Base-by-base conservation (phyloP, 2,329 filamentous ascomycete species). In the Fusarium sororula region DNA sequence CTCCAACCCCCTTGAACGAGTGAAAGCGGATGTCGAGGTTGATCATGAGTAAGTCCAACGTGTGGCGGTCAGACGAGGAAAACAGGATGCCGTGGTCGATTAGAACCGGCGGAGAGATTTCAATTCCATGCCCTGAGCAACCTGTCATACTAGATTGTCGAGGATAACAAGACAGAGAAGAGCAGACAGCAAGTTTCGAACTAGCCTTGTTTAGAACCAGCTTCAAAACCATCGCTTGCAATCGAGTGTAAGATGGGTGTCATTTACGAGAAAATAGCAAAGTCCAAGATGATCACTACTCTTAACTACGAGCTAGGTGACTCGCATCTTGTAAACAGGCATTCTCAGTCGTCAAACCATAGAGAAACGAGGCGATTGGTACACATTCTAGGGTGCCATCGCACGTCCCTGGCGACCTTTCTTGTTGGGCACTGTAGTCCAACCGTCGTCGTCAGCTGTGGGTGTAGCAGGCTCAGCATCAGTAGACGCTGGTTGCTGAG, bases 381-480 rank as follows among this genome's bases (percentile, higher is more conserved):
- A 82, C 79, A 81, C 78, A 66, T 76, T 79, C 75, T 79, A 77
- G 61, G 77, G 75, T 74, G 64, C 76, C 55, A 72, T 68, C 68
- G 58, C 77, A 57, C 82, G 81, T 72, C 81, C 82, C 75, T 76
- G 78, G 58, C 82, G 82, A 59, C 81, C 81, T 79, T 83, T 83
- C 75, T 83, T 81, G 41, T 82, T 81, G 38, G 81, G 77, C 67
- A 82, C 90, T 32, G 88, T 92, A 72, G 89, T 90, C 90, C 90
- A 92, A 74, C 90, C 90, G 79, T 92, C 77, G 7, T 79, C 90
- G 42, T 90, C 89, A 53, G 89, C 87, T 56, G 84, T 81, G 44
- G 84, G 81, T 57, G 84, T 82, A 41, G 83, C 75, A 42, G 75
- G 80, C 42, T 77, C 81, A 37, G 74, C 80, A 42, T 75, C 80